Percentiles rank a stretch among this genome's conserved stretches.
Conservation (phyloP, 2,329 filamentous ascomycete genomes). For the Arachnomyces sp. region DNA sequence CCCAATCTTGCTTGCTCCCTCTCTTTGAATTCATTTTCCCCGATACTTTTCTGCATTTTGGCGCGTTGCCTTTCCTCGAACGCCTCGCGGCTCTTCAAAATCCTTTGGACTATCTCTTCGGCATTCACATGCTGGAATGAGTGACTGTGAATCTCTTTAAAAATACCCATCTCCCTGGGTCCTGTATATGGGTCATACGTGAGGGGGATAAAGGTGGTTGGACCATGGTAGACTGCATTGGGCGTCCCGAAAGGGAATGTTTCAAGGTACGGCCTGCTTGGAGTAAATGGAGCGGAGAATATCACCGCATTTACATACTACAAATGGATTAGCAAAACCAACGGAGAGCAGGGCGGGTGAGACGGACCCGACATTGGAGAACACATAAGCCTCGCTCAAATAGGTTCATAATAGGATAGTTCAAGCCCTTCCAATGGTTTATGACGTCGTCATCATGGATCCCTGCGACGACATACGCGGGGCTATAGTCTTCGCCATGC, state of each 20-base stretch:
- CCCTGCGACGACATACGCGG: conserved; percentile 82
- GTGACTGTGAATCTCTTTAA: conserved; percentile 68
- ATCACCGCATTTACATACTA: conserved; percentile 81
- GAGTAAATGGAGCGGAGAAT: conserved; percentile 83
- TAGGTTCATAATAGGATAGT: conserved; percentile 99
- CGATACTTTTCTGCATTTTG: conserved; percentile 77
- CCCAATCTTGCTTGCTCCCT: conserved; percentile 42
- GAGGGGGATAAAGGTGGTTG: conserved; percentile 74
- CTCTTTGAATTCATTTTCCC: conserved; percentile 58
- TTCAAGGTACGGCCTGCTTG: conserved; percentile 68
- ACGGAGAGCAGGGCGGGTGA: conserved; percentile 1
- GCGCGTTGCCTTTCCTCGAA: conserved; percentile 88
- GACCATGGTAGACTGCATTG: conserved; percentile 87
- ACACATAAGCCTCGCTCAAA: conserved; percentile 94
- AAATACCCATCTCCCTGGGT: conserved; percentile 75
- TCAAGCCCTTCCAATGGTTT: conserved; percentile 92
- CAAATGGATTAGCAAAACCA: conserved; percentile 8
- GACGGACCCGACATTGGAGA: conserved; percentile 75
- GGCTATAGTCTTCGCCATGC: conserved; percentile 63
- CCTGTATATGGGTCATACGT: conserved; percentile 74
- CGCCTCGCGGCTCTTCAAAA: conserved; percentile 73
- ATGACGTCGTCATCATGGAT: conserved; percentile 93
- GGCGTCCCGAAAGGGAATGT: conserved; percentile 66
- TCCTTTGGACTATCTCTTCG: conserved; percentile 81
- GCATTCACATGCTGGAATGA: conserved; percentile 82